These are phyloP conservation scores for Xerocomellus intermedius DNA, from an alignment of 768 basidiomycete species.

Conservation along the genomic window DNA sequence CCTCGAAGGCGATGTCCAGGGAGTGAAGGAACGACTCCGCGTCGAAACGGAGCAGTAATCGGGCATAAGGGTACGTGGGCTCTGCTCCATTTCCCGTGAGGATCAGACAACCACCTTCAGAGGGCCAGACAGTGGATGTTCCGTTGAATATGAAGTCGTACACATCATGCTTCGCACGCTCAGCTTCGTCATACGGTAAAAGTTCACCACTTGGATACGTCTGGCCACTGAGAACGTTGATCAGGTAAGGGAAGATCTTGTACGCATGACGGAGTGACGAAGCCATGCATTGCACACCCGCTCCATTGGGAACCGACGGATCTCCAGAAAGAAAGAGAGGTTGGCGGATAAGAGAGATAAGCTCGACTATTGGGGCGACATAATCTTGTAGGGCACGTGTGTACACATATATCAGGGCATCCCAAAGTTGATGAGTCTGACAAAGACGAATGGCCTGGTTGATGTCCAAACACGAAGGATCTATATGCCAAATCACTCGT, in stretches of 20 bases:
- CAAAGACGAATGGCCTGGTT: constrained; percentile 90
- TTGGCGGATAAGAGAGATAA: constrained; percentile 72
- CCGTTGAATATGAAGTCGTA: constrained; percentile 87
- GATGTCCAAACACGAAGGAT: constrained; percentile 86
- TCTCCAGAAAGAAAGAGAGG: constrained; percentile 4
- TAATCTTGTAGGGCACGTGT: constrained; percentile 86
- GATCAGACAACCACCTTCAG: constrained; percentile 68
- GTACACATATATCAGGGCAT: constrained; percentile 93
- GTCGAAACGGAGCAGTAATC: constrained; percentile 82
- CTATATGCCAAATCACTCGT: constrained; percentile 93
- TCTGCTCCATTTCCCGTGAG: constrained; percentile 73
- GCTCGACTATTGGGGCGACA: constrained; percentile 83
- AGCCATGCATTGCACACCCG: constrained; percentile 11
- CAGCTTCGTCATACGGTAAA: constrained; percentile 61
- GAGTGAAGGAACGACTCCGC: constrained; percentile 93
- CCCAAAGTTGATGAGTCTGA: constrained; percentile 79
- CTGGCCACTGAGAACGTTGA: constrained; percentile 75
- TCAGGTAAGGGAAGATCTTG: constrained; percentile 89
- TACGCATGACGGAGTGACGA: constrained; percentile 67
- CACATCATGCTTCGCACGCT: constrained; percentile 66
- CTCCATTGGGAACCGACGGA: constrained; percentile 6
- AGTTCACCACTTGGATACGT: constrained; percentile 84
- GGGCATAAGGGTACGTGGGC: constrained; percentile 87
- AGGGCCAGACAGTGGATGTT: constrained; percentile 77
- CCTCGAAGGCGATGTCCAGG: constrained; percentile 93